These are phyloP conservation scores for Gyrodon lividus DNA, from an alignment of 768 basidiomycete genomes.

Conservation along the genomic window DNA sequence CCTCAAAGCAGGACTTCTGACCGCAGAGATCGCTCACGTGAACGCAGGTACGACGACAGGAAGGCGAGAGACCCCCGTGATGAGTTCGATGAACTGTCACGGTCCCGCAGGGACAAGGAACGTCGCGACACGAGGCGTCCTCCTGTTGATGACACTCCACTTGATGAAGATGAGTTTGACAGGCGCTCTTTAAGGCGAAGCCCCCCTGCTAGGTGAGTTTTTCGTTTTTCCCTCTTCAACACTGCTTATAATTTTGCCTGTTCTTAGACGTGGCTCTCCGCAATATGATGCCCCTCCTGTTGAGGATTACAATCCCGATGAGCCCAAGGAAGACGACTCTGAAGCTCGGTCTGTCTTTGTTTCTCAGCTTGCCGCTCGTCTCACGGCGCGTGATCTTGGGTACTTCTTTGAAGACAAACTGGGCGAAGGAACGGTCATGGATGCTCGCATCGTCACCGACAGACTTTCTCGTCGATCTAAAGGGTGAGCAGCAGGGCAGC, in stretches of 20 bases:
- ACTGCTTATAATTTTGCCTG: conserved; percentile 6
- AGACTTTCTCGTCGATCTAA: conserved; percentile 95
- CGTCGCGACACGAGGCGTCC: conserved; percentile 40
- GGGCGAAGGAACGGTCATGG: conserved; percentile 91
- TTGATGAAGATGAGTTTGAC: conserved; percentile 34
- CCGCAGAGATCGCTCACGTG: conserved; percentile 49
- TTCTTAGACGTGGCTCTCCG: conserved; percentile 64
- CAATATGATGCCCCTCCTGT: conserved; percentile 63
- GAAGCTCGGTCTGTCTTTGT: conserved; percentile 99
- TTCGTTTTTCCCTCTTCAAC: conserved; percentile 7
- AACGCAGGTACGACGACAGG: conserved; percentile 57
- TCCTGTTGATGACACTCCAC: conserved; percentile 40
- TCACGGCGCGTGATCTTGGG: conserved; percentile 95
- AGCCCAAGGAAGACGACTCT: conserved; percentile 92
- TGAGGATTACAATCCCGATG: conserved; percentile 78
- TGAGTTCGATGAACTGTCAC: conserved; percentile 58
- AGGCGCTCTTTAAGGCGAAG: conserved; percentile 34
- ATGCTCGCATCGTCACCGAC: conserved; percentile 95
- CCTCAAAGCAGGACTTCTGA: conserved; percentile 46
- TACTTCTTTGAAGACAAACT: conserved; percentile 99
- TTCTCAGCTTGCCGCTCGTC: conserved; percentile 94
- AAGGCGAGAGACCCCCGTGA: conserved; percentile 48
- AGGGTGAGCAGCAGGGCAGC: conserved; percentile 57
- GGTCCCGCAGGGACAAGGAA: conserved; percentile 43
- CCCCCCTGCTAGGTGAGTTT: conserved; percentile 46